phyloP scores from a whole-genome alignment of 2,329 filamentous ascomycete species.

The Ceratocystis diversiconidia region DNA sequence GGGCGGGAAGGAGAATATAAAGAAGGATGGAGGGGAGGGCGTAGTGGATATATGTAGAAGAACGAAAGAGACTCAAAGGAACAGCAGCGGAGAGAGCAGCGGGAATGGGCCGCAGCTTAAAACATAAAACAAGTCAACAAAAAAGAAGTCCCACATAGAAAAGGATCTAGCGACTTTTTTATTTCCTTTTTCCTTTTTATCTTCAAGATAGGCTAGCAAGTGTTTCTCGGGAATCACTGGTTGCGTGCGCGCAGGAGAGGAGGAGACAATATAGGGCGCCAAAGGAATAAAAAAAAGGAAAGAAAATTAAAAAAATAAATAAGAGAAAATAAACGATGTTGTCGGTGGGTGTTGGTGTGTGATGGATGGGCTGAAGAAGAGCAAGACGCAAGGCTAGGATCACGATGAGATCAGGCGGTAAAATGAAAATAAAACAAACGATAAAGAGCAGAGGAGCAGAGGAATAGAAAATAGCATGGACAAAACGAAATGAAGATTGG shows the following conservation, averaged over 20 bases:
- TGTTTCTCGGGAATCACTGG: conserved; percentile 2
- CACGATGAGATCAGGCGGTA: conserved; percentile 5
- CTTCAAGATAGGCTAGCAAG: not conserved
- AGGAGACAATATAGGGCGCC: conserved; percentile 9
- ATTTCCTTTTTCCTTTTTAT: not conserved
- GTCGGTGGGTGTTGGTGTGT: too few species aligned
- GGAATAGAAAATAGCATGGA: too few species aligned
- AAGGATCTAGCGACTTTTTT: conserved; percentile 4
- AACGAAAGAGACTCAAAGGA: not conserved
- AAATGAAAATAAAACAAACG: not conserved
- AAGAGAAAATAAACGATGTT: too few species aligned
- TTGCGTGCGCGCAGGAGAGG: not conserved
- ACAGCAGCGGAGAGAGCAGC: not conserved
- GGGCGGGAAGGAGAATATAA: not conserved
- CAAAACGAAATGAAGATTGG: too few species aligned
- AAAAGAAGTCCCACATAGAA: conserved; percentile 7
- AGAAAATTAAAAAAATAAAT: conserved; percentile 6
- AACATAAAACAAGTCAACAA: conserved; percentile 6
- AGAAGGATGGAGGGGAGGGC: conserved; percentile 1
- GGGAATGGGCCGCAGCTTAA: conserved; percentile 12
- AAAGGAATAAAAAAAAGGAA: conserved; percentile 6
- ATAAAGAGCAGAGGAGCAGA: not conserved
- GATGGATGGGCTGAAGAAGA: too few species aligned
- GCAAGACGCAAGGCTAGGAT: too few species aligned
- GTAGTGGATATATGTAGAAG: not conserved